Conservation (phyloP, 1,284 basidiomycete species). For the Fistulina hepatica region DNA sequence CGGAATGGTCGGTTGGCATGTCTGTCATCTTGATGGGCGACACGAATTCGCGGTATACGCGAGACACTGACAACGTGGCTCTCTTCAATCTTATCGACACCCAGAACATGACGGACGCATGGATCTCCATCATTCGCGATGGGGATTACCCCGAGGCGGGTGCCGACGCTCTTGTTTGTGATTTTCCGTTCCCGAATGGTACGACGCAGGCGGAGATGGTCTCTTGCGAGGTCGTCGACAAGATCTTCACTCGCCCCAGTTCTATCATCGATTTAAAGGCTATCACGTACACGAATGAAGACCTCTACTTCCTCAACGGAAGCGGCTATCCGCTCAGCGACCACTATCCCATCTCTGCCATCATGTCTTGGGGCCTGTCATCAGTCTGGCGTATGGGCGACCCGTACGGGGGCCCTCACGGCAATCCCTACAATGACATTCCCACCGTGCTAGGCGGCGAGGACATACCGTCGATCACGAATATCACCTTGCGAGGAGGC, state of each 20-base stretch:
- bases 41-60: slow-evolving; percentile 28
- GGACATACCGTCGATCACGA: slow-evolving; percentile 18
- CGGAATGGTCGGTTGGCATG: slow-evolving; percentile 23
- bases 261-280: slow-evolving; percentile 18
- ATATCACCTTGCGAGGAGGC: slow-evolving; percentile 24
- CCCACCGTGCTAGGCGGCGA: slow-evolving; percentile 17
- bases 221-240: slow-evolving; percentile 30
- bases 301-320: slow-evolving; percentile 23
- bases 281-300: slow-evolving; percentile 23
- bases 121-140: slow-evolving; percentile 19
- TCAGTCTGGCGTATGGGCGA: slow-evolving; percentile 23
- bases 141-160: slow-evolving; percentile 18
- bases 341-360: slow-evolving; percentile 26
- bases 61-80: slow-evolving; percentile 16
- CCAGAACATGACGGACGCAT: slow-evolving; percentile 13
- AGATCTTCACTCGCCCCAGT: slow-evolving; percentile 24
- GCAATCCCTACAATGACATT: slow-evolving; percentile 25
- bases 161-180: slow-evolving; percentile 21
- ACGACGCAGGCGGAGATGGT: slow-evolving; percentile 19
- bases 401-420: slow-evolving; percentile 26
- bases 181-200: too few species aligned
- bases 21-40: slow-evolving; percentile 29
- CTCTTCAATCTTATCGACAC: slow-evolving; percentile 8
- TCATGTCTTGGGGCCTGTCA: slow-evolving; percentile 23
- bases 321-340: slow-evolving; percentile 24